Base-by-base conservation (phyloP, 192 early-diverging fungal genomes). In the Coemansia sp. region DNA sequence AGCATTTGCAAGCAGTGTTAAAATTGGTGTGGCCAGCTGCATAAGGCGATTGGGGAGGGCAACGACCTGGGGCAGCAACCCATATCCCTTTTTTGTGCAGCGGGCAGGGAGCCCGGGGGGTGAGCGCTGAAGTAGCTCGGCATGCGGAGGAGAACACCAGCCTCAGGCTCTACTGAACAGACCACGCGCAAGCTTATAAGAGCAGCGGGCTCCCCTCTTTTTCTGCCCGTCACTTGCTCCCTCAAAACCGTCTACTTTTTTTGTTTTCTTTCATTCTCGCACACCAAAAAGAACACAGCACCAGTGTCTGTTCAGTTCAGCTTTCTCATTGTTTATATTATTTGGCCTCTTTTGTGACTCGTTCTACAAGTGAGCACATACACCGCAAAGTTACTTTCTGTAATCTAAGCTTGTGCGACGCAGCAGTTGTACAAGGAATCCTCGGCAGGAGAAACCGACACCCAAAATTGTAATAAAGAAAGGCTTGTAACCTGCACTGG, bases 91-190 rank as follows among this genome's bases (percentile, higher is more conserved):
- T 38, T 38, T 34, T 23, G 49, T 18, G 48, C 49, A 52, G 52
- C 23, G 47, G 48, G 56, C 37, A 15, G 36, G 26, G 20, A 34
- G 56, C 56, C 56, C 48, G 58, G 54, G 63, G 67, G 71, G 56
- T 47, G 28, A 31, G 28, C 28, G 18, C 9, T 37, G 10, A n/a
- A 58, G 42, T 58, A 36, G 55, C 61, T 55, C 20, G 25, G 70
- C 70, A 64, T 65, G 63, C 48, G 53, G 48, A 60, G 53, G 42
- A 52, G 38, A 63, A 53, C 36, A 63, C 61, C 61, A 63, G 61
- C 61, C 61, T 63, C 61, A 63, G 50, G 49, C 60, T 61, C 60
- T 61, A 44, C 61, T 63, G 51, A 25, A 60, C 42, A 63, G 17
- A 63, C 31, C 21, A 63, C 20, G 38, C 3, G 51, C 36, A 28